Percentiles rank a stretch among this genome's conserved stretches.
phyloP scores from a whole-genome alignment of 2,329 filamentous ascomycete genomes.

The Microcera coccophila region DNA sequence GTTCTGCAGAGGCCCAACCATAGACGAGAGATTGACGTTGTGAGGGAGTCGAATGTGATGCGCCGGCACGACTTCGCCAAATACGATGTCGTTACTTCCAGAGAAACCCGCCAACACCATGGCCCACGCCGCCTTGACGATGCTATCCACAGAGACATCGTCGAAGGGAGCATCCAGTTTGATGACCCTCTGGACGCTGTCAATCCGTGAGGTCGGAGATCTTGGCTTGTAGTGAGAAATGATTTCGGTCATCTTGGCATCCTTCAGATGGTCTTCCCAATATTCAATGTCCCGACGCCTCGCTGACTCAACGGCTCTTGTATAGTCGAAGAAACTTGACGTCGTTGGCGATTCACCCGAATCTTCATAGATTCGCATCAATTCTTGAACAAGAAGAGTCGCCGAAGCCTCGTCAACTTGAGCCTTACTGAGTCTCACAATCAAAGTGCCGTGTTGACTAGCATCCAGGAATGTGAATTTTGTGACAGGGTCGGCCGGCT shows the following conservation, averaged over 20 bases:
- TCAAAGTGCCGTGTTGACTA: conserved; percentile 43
- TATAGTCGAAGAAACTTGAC: conserved; percentile 47
- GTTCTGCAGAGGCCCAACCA: conserved; percentile 47
- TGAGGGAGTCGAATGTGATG: conserved; percentile 41
- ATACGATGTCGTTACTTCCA: conserved; percentile 49
- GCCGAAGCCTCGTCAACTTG: conserved; percentile 48
- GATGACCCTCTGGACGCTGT: conserved; percentile 39
- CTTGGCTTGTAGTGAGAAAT: conserved; percentile 41
- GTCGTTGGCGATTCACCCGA: conserved; percentile 32
- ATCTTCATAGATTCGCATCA: conserved; percentile 44
- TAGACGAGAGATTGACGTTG: conserved; percentile 53
- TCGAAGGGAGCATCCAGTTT: conserved; percentile 41
- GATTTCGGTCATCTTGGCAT: conserved; percentile 45
- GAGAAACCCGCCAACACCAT: conserved; percentile 51
- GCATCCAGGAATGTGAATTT: conserved; percentile 50
- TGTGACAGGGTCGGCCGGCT: conserved; percentile 44
- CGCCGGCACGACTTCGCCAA: conserved; percentile 51
- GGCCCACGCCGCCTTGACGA: conserved; percentile 57
- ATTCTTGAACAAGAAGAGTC: conserved; percentile 45
- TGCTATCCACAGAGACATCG: conserved; percentile 47
- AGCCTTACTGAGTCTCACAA: conserved; percentile 46
- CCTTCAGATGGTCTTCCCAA: conserved; percentile 44
- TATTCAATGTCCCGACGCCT: conserved; percentile 37
- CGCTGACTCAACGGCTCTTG: conserved; percentile 37
- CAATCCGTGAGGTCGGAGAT: conserved; percentile 36